Evolutionary conservation across 2,329 filamentous ascomycete species (phyloP).

Genomic region (Aspergillus sp.): DNA sequence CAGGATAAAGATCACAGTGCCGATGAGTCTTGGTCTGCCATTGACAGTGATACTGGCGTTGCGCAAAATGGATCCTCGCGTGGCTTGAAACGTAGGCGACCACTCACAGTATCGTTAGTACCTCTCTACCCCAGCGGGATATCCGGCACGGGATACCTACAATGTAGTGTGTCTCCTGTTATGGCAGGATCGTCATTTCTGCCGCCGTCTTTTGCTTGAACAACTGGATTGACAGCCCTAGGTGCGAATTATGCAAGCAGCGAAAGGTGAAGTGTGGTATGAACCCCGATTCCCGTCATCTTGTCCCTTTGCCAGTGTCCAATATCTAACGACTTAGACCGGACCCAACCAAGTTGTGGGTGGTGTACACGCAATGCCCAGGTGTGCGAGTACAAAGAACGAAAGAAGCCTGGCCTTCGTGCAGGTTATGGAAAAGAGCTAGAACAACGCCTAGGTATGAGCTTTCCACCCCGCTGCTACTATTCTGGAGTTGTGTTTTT

Average conservation of each 20-base stretch:
- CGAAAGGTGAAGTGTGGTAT: constrained; percentile 49
- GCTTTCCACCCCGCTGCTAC: neutral
- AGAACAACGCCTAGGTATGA: constrained; percentile 62
- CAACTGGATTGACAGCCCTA: constrained; percentile 25
- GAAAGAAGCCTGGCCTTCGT: constrained; percentile 67
- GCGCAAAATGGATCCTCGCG: constrained; percentile 30
- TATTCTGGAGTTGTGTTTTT: neutral
- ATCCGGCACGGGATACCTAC: too few species aligned
- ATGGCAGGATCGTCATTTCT: neutral
- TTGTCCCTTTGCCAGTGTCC: neutral
- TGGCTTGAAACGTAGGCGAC: constrained; percentile 37
- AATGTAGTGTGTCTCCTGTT: neutral
- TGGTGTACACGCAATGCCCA: constrained; percentile 70
- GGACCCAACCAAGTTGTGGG: constrained; percentile 62
- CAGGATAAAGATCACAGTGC: constrained; percentile 31
- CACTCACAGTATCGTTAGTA: constrained; percentile 41
- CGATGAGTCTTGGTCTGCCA: constrained; percentile 36
- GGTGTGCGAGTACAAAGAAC: constrained; percentile 66
- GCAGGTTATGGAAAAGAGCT: constrained; percentile 71
- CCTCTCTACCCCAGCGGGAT: neutral
- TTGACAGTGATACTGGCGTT: constrained; percentile 33
- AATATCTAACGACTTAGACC: constrained; percentile 35
- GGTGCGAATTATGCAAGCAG: constrained; percentile 47
- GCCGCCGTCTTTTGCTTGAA: neutral
- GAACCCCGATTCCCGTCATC: constrained; percentile 8